These are phyloP conservation scores for Rhodotorula toruloides DNA, from an alignment of 768 basidiomycete genomes.

Conservation along the genomic window DNA sequence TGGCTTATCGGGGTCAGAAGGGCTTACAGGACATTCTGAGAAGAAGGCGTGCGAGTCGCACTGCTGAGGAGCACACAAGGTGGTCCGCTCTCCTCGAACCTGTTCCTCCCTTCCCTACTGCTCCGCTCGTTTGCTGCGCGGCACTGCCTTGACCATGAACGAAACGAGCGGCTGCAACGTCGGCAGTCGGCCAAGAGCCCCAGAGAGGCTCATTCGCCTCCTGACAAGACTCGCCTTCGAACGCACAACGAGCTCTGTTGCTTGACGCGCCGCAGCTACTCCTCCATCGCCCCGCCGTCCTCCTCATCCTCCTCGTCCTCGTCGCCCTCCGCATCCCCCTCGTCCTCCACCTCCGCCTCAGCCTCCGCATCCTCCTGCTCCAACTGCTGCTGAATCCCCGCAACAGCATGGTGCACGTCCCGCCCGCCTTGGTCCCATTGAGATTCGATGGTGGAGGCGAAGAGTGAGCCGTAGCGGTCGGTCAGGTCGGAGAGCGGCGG, in stretches of 20 bases:
- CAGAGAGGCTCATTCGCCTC: background rate
- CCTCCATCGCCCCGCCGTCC: background rate
- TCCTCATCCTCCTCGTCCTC: conserved; percentile 9
- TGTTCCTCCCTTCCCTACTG: background rate
- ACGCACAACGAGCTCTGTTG: background rate
- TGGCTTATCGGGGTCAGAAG: no score
- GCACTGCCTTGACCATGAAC: no score
- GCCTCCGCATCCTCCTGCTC: background rate
- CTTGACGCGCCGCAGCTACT: conserved; percentile 8
- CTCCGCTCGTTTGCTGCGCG: no score
- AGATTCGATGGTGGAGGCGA: conserved; percentile 4
- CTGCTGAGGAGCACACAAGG: no score
- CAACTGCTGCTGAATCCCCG: background rate
- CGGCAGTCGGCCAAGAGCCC: no score
- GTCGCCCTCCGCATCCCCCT: background rate
- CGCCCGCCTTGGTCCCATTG: conserved; percentile 24
- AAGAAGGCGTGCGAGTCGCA: no score
- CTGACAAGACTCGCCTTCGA: background rate
- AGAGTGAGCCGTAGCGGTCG: conserved; percentile 26
- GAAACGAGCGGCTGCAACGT: no score
- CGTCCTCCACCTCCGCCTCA: conserved; percentile 4
- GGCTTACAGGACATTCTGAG: no score
- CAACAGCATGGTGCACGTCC: conserved; percentile 20
- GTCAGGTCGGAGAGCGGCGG: conserved; percentile 3
- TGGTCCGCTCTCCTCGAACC: no score